Conservation (phyloP, 192 early-diverging fungal species). For the Rhizoclosmatium sp. region DNA sequence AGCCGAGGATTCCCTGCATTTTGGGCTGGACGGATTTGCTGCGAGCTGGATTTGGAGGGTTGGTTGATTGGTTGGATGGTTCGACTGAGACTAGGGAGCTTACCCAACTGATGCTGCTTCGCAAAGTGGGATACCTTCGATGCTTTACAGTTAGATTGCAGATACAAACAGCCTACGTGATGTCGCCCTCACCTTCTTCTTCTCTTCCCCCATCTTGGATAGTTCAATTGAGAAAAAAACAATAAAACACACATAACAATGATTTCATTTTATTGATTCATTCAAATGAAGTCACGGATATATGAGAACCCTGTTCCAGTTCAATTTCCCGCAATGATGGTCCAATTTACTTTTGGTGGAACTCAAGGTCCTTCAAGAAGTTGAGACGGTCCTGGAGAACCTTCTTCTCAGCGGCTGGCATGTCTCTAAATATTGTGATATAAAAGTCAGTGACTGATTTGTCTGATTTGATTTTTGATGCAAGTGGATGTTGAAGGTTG, state of each 20-base stretch:
- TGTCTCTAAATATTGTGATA: constrained; percentile 36
- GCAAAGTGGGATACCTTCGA: not conserved
- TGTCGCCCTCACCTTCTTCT: not conserved
- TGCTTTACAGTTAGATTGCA: not conserved
- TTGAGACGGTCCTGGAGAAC: constrained; percentile 45
- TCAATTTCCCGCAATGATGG: not conserved
- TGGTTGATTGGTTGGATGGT: too few species aligned
- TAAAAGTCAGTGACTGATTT: not conserved
- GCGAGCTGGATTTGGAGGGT: not conserved
- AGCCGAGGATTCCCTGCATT: constrained; percentile 52
- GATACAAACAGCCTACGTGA: not conserved
- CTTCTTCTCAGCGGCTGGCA: constrained; percentile 53
- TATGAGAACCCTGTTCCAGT: not conserved
- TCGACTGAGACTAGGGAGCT: not conserved
- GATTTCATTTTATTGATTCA: not conserved
- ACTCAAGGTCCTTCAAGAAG: constrained; percentile 51
- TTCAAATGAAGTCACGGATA: not conserved
- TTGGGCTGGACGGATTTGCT: constrained; percentile 43
- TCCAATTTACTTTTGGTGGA: constrained; percentile 49
- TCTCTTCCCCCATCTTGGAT: not conserved
- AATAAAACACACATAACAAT: not conserved
- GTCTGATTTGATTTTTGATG: not conserved
- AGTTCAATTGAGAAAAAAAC: not conserved
- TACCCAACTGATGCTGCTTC: not conserved
- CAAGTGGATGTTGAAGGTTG: too few species aligned